These are phyloP conservation scores for Ceratobasidium sp. DNA, from an alignment of 1,284 basidiomycete genomes.

Conservation along the genomic window DNA sequence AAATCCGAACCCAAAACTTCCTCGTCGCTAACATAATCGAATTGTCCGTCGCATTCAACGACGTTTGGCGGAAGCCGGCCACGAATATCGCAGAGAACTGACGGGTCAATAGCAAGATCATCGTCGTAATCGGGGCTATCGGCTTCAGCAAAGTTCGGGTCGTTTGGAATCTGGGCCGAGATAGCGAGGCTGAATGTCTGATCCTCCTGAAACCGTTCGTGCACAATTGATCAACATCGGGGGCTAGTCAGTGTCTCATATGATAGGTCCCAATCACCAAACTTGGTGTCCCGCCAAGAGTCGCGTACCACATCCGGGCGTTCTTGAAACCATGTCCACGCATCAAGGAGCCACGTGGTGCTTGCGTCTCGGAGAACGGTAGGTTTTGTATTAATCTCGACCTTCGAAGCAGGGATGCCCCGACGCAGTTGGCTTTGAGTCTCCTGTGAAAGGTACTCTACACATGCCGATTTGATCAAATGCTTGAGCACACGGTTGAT, in stretches of 20 bases:
- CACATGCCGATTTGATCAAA: slow-evolving; percentile 5
- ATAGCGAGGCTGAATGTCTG: background rate
- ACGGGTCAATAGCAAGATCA: background rate
- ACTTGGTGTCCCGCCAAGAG: background rate
- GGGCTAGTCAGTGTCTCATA: slow-evolving; percentile 8
- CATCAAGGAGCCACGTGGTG: background rate
- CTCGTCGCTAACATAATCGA: background rate
- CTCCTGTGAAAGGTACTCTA: slow-evolving; percentile 1
- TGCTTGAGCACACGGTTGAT: slow-evolving; percentile 5
- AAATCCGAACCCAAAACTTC: background rate
- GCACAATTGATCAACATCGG: background rate
- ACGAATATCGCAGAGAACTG: background rate
- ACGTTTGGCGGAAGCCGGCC: too few species aligned
- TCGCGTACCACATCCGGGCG: background rate
- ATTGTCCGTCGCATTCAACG: background rate
- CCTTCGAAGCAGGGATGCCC: background rate
- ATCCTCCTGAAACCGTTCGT: slow-evolving; percentile 3
- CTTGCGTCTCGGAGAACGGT: background rate
- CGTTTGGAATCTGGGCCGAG: background rate
- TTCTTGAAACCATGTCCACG: background rate
- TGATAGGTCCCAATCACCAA: slow-evolving; percentile 16
- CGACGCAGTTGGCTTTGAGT: background rate
- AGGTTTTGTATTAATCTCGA: background rate
- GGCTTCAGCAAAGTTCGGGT: background rate
- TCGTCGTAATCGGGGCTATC: slow-evolving; percentile 14